A percentile compares a stretch with the other conserved stretches of the same genome.
phyloP scores from a whole-genome alignment of 2,329 filamentous ascomycete genomes.

The Colletotrichum chlorophyti region DNA sequence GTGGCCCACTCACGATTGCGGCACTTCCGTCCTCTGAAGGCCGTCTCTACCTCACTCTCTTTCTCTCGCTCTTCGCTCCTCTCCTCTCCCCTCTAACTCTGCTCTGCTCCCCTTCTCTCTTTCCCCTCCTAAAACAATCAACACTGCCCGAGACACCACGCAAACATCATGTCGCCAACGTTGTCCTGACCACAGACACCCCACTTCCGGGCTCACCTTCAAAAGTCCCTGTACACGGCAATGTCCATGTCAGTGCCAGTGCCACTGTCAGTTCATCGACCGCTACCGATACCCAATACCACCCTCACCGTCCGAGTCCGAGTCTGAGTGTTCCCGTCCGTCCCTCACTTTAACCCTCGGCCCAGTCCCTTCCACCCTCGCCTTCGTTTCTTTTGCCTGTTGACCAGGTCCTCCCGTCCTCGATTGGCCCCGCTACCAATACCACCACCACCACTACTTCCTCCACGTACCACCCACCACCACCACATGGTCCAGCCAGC shows the following conservation, averaged over 20 bases:
- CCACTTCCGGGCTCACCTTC: constrained; percentile 3
- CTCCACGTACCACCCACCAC: neutral
- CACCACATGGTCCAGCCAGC: too few species aligned
- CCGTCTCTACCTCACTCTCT: neutral
- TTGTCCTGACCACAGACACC: constrained; percentile 4
- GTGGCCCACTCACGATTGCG: constrained; percentile 24
- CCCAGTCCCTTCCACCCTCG: neutral
- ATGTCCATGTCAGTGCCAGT: constrained; percentile 14
- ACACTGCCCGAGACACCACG: constrained; percentile 7
- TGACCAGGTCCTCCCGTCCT: constrained; percentile 24
- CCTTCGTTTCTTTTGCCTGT: constrained; percentile 28
- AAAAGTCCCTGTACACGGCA: too few species aligned
- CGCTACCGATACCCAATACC: neutral
- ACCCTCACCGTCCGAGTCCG: neutral
- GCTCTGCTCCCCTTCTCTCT: neutral
- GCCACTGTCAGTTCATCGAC: neutral
- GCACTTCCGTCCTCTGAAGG: constrained; percentile 18
- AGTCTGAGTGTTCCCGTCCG: too few species aligned
- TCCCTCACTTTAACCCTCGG: neutral
- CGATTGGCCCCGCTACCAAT: neutral
- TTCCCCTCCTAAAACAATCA: neutral
- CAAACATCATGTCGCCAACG: constrained; percentile 8
- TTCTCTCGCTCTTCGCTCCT: neutral
- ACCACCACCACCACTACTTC: neutral
- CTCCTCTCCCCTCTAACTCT: neutral